Evolutionary conservation across 169 alveolate species (phyloP).

Genomic region (Plasmodium falciparum): DNA sequence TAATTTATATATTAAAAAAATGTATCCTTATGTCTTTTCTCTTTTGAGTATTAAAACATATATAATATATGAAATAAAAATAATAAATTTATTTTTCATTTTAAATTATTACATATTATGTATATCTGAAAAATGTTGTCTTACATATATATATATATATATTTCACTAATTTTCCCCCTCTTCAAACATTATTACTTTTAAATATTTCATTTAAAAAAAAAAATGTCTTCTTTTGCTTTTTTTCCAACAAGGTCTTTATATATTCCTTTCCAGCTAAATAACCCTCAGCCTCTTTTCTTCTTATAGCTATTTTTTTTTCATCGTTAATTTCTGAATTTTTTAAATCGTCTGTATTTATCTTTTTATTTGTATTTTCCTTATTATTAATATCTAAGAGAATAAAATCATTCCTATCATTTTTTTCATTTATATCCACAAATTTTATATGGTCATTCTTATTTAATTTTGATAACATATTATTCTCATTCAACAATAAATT

Average conservation of each 20-base stretch:
- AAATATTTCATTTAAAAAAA: slow-evolving; percentile 29
- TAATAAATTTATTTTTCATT: too few species aligned
- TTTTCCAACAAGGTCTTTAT: slow-evolving; percentile 23
- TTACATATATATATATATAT: not conserved
- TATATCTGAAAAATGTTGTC: not conserved
- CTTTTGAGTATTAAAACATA: too few species aligned
- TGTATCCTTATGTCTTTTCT: too few species aligned
- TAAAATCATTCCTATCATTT: not conserved
- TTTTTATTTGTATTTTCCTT: slow-evolving; percentile 2
- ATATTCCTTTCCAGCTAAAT: slow-evolving; percentile 44
- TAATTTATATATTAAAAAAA: too few species aligned
- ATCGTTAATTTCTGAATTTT: slow-evolving; percentile 5
- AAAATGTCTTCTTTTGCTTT: slow-evolving; percentile 18
- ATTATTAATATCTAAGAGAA: slow-evolving; percentile 25
- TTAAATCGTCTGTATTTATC: slow-evolving; percentile 7
- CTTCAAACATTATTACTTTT: not conserved
- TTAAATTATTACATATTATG: too few species aligned
- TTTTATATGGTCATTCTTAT: not conserved
- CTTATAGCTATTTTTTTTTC: slow-evolving; percentile 54
- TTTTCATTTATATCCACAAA: not conserved
- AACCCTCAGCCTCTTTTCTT: slow-evolving; percentile 30
- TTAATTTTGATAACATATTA: not conserved
- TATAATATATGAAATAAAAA: too few species aligned
- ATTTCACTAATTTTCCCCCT: too few species aligned
- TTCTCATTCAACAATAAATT: not conserved